Percentiles rank a stretch among this genome's conserved stretches.
phyloP scores from a whole-genome alignment of 768 basidiomycete species.

The Suillus bovinus region DNA sequence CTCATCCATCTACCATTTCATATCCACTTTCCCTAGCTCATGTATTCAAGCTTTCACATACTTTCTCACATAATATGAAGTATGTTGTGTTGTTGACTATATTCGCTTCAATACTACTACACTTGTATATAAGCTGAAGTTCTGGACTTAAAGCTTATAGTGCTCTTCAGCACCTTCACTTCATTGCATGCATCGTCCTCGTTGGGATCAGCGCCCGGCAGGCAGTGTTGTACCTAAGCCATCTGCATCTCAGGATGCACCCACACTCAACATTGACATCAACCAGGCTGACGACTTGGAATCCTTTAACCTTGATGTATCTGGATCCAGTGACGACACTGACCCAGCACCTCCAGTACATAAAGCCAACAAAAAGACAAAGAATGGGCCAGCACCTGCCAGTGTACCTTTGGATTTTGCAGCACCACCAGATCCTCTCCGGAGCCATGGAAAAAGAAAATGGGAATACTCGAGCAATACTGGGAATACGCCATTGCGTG shows the following conservation, averaged over 20 bases:
- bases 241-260: background rate
- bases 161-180: background rate
- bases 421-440: too few relatives aligned
- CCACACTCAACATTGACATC: background rate
- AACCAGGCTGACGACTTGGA: background rate
- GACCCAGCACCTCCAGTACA: background rate
- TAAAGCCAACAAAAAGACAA: too few relatives aligned
- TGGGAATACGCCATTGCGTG: background rate
- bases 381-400: too few relatives aligned
- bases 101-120: background rate
- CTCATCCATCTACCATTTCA: background rate
- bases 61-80: background rate
- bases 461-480: background rate
- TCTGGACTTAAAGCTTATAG: background rate
- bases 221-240: background rate
- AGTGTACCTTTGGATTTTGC: too few relatives aligned
- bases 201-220: background rate
- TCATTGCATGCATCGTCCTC: background rate
- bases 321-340: background rate
- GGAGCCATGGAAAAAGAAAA: background rate
- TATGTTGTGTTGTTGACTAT: background rate
- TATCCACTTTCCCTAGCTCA: background rate
- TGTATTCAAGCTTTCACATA: background rate
- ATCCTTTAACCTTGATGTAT: background rate
- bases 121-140: background rate